Percentiles rank a stretch among this genome's conserved stretches.
Conservation (phyloP, 2,329 filamentous ascomycete species). For the Penicillium sp. region DNA sequence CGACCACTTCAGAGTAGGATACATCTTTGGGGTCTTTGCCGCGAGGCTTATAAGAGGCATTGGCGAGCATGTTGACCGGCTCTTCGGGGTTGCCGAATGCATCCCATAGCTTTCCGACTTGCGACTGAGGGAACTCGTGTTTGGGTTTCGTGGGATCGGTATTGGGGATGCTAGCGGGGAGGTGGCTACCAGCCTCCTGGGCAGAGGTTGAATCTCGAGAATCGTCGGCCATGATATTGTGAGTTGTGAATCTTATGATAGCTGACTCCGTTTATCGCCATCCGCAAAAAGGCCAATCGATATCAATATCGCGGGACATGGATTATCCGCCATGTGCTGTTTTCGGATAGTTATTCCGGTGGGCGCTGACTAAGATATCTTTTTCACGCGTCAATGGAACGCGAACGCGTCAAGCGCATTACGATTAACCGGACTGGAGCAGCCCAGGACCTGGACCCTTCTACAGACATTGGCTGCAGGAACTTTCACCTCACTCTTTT, state of each 20-base stretch:
- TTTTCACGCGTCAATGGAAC: constrained; percentile 28
- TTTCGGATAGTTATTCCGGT: constrained; percentile 27
- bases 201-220: constrained; percentile 29
- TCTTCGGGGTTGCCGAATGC: constrained; percentile 50
- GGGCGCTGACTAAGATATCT: constrained; percentile 18
- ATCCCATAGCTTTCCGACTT: constrained; percentile 50
- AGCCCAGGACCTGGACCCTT: constrained; percentile 13
- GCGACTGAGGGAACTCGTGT: constrained; percentile 45
- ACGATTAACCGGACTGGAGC: constrained; percentile 18
- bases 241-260: not conserved
- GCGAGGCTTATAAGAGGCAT: constrained; percentile 59
- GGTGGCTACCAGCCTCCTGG: constrained; percentile 17
- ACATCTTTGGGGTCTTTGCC: constrained; percentile 54
- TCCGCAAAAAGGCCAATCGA: constrained; percentile 2
- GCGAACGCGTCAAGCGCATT: constrained; percentile 35
- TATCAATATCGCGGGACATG: constrained; percentile 7
- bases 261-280: not conserved
- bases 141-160: constrained; percentile 36
- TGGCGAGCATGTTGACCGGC: constrained; percentile 56
- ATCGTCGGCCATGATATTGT: constrained; percentile 41
- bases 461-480: constrained; percentile 9
- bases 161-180: constrained; percentile 16
- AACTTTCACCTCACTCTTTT: constrained; percentile 1
- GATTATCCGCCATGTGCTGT: constrained; percentile 3
- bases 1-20: constrained; percentile 42